Conservation (phyloP, 306 rosid genomes). For the Inga oerstediana region DNA sequence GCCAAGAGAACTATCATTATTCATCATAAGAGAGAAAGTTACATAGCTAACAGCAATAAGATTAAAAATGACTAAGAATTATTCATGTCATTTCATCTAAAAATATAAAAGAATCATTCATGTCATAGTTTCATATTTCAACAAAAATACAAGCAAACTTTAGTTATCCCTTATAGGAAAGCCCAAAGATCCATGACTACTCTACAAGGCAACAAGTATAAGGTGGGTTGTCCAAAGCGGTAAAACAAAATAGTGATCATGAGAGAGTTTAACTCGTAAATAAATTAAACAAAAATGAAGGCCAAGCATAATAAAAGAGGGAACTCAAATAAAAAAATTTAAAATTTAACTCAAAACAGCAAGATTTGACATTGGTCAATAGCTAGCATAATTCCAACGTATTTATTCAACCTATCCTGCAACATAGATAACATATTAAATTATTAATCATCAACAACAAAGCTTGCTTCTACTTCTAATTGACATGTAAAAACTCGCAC, state of each 20-base stretch:
- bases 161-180: background rate
- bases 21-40: too few species aligned
- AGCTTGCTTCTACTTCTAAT: background rate
- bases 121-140: background rate
- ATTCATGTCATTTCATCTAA: background rate
- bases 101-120: background rate
- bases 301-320: too few species aligned
- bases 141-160: background rate
- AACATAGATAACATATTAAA: slow-evolving; percentile 28
- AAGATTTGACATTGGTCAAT: slow-evolving; percentile 27
- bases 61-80: too few species aligned
- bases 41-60: too few species aligned
- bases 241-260: background rate
- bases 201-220: background rate
- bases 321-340: too few species aligned
- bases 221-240: background rate
- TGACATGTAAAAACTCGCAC: background rate
- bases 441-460: background rate
- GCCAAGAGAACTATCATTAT: too few species aligned
- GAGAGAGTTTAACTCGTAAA: too few species aligned
- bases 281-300: too few species aligned
- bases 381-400: slow-evolving; percentile 85
- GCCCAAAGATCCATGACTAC: background rate
- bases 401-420: slow-evolving; percentile 93
- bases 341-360: too few species aligned